Evolutionary conservation across 2,329 filamentous ascomycete species (phyloP).

Genomic region (Cladosporium sp.): DNA sequence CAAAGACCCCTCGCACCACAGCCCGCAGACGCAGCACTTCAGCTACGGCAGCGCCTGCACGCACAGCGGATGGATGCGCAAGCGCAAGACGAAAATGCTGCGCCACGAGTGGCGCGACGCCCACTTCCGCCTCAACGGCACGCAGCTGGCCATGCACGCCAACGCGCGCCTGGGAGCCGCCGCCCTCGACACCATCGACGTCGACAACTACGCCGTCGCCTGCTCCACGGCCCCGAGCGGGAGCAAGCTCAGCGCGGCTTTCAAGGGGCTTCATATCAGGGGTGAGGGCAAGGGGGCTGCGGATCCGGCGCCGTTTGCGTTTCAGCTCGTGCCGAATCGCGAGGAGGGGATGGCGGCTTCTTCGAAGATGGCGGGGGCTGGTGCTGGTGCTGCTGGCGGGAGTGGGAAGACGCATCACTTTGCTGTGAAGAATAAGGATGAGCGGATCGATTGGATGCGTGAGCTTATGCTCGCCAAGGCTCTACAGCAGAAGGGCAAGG

Average conservation of each 20-base stretch:
- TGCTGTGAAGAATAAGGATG: constrained; percentile 78
- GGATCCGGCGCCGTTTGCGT: constrained; percentile 63
- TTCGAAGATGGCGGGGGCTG: constrained; percentile 16
- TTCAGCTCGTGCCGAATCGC: constrained; percentile 73
- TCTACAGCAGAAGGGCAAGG: constrained; percentile 75
- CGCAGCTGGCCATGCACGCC: constrained; percentile 62
- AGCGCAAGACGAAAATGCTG: constrained; percentile 83
- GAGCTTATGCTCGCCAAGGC: constrained; percentile 90
- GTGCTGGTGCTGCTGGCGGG: constrained; percentile 41
- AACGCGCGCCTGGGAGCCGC: constrained; percentile 52
- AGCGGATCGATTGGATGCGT: constrained; percentile 96
- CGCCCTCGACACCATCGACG: constrained; percentile 75
- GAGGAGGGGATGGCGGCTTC: constrained; percentile 33
- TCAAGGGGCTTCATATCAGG: constrained; percentile 70
- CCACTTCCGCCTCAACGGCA: constrained; percentile 75
- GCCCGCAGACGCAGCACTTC: constrained; percentile 24
- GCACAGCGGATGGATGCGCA: constrained; percentile 79
- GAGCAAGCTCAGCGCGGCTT: constrained; percentile 80
- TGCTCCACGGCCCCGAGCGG: constrained; percentile 72
- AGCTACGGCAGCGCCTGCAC: constrained; percentile 32
- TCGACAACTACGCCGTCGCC: constrained; percentile 83
- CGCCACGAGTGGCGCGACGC: constrained; percentile 92
- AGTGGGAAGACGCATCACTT: constrained; percentile 85
- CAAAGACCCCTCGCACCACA: constrained; percentile 31
- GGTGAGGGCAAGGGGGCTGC: constrained; percentile 37